Evolutionary conservation across 805 yeast genomes (phyloP).

Genomic region (Hanseniaspora clermontiae): DNA sequence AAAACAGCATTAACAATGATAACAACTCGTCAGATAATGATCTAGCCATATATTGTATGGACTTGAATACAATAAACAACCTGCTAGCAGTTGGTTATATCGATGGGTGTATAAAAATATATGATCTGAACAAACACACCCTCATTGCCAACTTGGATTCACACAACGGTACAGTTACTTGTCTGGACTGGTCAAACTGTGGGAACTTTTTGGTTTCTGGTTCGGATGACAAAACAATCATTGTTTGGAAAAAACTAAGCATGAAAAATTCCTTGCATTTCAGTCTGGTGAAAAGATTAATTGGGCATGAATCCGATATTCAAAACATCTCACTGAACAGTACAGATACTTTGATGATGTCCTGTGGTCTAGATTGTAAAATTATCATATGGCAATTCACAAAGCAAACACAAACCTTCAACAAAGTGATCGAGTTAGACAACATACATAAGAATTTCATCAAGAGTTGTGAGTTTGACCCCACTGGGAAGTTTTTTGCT

Average conservation of each 20-base stretch:
- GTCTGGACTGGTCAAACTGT: slow-evolving; percentile 82
- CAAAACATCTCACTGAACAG: slow-evolving; percentile 99
- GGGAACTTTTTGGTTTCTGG: slow-evolving; percentile 89
- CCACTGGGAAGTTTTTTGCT: slow-evolving; percentile 94
- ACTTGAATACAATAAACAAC: neutral
- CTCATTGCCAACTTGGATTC: slow-evolving; percentile 86
- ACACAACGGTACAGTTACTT: slow-evolving; percentile 94
- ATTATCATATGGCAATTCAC: slow-evolving; percentile 88
- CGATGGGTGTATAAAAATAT: slow-evolving; percentile 7
- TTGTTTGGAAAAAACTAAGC: slow-evolving; percentile 70
- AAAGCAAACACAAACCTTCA: slow-evolving; percentile 45
- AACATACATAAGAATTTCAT: slow-evolving; percentile 82
- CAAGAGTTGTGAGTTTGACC: slow-evolving; percentile 93
- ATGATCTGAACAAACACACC: slow-evolving; percentile 18
- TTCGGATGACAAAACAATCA: slow-evolving; percentile 80
- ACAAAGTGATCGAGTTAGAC: slow-evolving; percentile 75
- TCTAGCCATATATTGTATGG: slow-evolving; percentile 8
- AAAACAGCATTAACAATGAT: neutral
- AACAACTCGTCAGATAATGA: neutral
- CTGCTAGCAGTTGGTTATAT: slow-evolving; percentile 5
- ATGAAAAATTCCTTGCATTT: slow-evolving; percentile 31
- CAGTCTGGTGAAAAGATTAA: slow-evolving; percentile 68
- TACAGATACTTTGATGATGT: slow-evolving; percentile 75
- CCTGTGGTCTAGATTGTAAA: slow-evolving; percentile 88
- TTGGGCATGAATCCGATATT: slow-evolving; percentile 94